Base-by-base conservation (phyloP, 805 yeast genomes). In the Candida adriatica region DNA sequence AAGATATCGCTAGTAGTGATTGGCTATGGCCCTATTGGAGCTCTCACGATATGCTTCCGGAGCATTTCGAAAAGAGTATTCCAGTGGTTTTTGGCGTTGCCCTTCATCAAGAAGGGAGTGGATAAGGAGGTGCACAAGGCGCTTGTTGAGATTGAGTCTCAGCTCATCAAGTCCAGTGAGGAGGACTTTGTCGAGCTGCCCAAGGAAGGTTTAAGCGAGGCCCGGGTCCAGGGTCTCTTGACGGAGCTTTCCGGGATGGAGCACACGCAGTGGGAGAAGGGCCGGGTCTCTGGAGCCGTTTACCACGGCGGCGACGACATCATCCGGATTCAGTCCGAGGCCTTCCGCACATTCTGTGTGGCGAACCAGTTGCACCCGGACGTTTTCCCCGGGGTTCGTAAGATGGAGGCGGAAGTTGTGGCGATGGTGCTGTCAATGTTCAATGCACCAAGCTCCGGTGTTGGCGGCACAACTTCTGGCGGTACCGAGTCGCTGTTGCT, bases 331-430 rank as follows among this genome's bases (percentile, higher is more conserved):
- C 97, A 92, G 58, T 61, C 92, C 7, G 58, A 69, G 34, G 92
- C 95, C 1, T 88, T 75, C 55, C 70, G 75, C 32, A 70, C 70
- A 49, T 88, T 73, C 55, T 74, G 92, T 6, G 87, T 88, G 16
- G 86, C 96, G 2, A 90, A 92, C 59, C 98, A 92, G 59, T 64
- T 90, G 31, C 98, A 90, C 55, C 98, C 98, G 0, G 97, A 90
- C 58, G 92, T 87, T 4, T 90, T 90, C 52, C 98, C 97, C 0
- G 97, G 94, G 6, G 83, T 90, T 6, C 74, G 98, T 26, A 87
- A 90, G 56, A 88, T 90, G 95, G 98, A 90, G 53, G 65, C 95
- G 6, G 97, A 92, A 51, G 85, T 88, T 8, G 96, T 90, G 4
- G 66, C 90, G 1, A 92, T 92, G 97, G 88, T 82, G 5, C 62